Evolutionary conservation across 1,139 yeast genomes (phyloP).

Genomic region (Sugiyamaella xylanicola): DNA sequence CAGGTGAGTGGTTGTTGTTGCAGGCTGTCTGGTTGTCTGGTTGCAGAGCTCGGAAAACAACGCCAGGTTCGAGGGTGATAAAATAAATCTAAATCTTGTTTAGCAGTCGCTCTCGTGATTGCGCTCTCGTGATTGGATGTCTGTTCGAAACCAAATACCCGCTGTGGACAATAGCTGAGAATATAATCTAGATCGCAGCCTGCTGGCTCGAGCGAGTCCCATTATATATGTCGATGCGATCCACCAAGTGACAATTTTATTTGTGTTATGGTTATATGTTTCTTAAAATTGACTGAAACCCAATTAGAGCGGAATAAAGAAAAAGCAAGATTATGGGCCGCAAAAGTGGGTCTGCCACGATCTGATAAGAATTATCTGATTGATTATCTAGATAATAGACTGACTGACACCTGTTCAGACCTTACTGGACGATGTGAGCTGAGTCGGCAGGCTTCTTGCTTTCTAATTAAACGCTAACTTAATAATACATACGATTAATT

Average conservation of each 20-base stretch:
- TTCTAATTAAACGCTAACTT: not conserved
- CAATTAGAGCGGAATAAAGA: not conserved
- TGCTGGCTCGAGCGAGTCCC: not conserved
- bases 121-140: too few species aligned
- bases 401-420: not conserved
- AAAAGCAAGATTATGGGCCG: too few species aligned
- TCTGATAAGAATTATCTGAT: not conserved
- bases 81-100: too few species aligned
- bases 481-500: not conserved
- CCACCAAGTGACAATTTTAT: not conserved
- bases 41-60: too few species aligned
- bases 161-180: not conserved
- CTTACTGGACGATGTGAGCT: too few species aligned
- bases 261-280: not conserved
- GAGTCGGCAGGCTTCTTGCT: too few species aligned
- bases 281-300: not conserved
- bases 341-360: not conserved
- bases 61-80: too few species aligned
- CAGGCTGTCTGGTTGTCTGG: too few species aligned
- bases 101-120: too few species aligned
- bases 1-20: too few species aligned
- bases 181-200: not conserved
- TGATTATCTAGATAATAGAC: not conserved
- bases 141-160: not conserved
- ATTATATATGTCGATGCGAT: not conserved